These are phyloP conservation scores for Sugiyamaella grinbergsii DNA, from an alignment of 1,139 yeast species.

Conservation along the genomic window DNA sequence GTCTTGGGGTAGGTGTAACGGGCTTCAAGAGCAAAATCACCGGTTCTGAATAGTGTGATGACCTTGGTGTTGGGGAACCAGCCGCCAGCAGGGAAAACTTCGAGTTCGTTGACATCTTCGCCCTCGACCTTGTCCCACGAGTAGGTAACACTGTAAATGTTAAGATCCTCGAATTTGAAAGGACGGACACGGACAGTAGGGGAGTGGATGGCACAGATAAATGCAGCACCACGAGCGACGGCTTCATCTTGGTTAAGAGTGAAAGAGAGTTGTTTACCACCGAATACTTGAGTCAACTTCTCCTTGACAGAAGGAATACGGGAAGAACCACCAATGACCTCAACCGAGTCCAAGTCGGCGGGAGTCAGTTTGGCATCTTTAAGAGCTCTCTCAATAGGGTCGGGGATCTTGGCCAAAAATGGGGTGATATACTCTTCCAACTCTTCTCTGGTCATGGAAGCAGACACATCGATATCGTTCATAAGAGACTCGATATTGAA, in stretches of 20 bases:
- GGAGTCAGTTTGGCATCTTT: constrained; percentile 71
- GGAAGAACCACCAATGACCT: constrained; percentile 97
- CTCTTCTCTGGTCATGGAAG: constrained; percentile 87
- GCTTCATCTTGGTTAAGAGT: constrained; percentile 99
- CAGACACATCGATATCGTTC: constrained; percentile 95
- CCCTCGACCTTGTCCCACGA: constrained; percentile 94
- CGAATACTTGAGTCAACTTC: constrained; percentile 75
- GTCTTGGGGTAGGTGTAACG: constrained; percentile 74
- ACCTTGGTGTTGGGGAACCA: constrained; percentile 93
- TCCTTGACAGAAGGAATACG: constrained; percentile 94
- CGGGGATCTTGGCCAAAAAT: constrained; percentile 69
- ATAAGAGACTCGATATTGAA: constrained; percentile 93
- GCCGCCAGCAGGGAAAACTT: constrained; percentile 96
- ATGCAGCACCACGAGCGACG: constrained; percentile 98
- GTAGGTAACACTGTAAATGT: constrained; percentile 90
- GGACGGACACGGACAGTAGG: constrained; percentile 99
- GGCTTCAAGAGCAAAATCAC: constrained; percentile 86
- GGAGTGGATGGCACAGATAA: constrained; percentile 98
- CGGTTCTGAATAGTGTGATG: constrained; percentile 89
- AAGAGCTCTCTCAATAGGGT: constrained; percentile 82
- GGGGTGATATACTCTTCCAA: constrained; percentile 89
- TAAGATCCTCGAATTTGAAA: constrained; percentile 95
- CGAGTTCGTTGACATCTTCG: constrained; percentile 85
- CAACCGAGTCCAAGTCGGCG: constrained; percentile 84
- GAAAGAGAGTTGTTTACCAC: constrained; percentile 85